A percentile compares a stretch with the other conserved stretches of the same genome.
phyloP scores from a whole-genome alignment of 805 yeast species.

The Starmerella powellii region DNA sequence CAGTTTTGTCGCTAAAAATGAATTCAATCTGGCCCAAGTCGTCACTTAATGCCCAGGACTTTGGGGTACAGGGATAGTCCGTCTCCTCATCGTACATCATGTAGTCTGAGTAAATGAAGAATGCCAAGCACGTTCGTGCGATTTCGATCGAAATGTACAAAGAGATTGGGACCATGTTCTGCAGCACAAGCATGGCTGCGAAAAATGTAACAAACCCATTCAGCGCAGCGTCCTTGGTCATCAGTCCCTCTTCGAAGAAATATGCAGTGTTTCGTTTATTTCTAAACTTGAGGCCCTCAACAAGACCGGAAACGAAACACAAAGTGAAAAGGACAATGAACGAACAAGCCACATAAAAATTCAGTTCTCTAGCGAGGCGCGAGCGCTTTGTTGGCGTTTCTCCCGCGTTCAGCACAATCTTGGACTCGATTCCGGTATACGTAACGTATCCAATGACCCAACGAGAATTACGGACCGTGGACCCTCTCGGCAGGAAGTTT shows the following conservation, averaged over 20 bases:
- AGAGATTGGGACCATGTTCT: constrained; percentile 69
- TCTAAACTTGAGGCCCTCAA: constrained; percentile 55
- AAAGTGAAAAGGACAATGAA: constrained; percentile 48
- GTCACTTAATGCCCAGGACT: constrained; percentile 73
- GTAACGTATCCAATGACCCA: constrained; percentile 66
- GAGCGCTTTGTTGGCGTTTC: constrained; percentile 64
- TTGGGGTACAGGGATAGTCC: constrained; percentile 69
- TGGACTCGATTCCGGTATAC: constrained; percentile 67
- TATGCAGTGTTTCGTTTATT: constrained; percentile 35
- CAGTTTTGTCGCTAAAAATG: constrained; percentile 72
- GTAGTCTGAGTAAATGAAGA: constrained; percentile 57
- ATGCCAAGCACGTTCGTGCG: constrained; percentile 65
- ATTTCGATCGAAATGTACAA: constrained; percentile 68
- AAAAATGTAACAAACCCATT: constrained; percentile 59
- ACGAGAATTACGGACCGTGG: constrained; percentile 58
- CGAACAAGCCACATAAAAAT: constrained; percentile 52
- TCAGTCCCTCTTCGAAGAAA: constrained; percentile 51
- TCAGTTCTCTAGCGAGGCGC: constrained; percentile 52
- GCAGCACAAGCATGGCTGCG: constrained; percentile 62
- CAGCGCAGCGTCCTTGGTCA: constrained; percentile 46
- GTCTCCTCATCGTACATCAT: constrained; percentile 56
- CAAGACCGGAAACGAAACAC: constrained; percentile 56
- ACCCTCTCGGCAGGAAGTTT: constrained; percentile 59
- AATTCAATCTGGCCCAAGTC: constrained; percentile 77
- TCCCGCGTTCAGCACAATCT: constrained; percentile 68